Conservation (phyloP, 495 filamentous ascomycete species). For the Neurospora africana region DNA sequence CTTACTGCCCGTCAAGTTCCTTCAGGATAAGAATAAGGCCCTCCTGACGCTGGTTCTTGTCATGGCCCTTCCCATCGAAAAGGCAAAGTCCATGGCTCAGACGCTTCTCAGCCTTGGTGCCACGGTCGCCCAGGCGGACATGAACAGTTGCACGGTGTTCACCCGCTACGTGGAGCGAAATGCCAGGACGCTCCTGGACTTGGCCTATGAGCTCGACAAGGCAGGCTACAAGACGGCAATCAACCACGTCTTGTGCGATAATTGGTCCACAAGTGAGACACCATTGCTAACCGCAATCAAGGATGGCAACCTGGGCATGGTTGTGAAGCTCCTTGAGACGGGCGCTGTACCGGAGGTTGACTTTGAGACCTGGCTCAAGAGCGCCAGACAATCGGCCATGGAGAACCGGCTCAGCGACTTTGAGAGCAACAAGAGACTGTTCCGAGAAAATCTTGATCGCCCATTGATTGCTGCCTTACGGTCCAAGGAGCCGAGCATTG, state of each 20-base stretch:
- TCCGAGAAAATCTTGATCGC: constrained; percentile 35
- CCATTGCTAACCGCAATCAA: constrained; percentile 27
- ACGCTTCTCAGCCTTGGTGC: constrained; percentile 60
- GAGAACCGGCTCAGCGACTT: constrained; percentile 17
- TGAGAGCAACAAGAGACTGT: constrained; percentile 33
- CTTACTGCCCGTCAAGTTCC: constrained; percentile 54
- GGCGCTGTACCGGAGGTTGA: constrained; percentile 31
- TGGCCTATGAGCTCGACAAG: constrained; percentile 47
- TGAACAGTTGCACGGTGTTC: constrained; percentile 46
- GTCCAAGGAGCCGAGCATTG: constrained; percentile 38
- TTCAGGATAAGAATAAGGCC: constrained; percentile 36
- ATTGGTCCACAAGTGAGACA: constrained; percentile 20
- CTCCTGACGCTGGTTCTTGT: constrained; percentile 56
- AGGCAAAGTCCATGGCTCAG: constrained; percentile 48
- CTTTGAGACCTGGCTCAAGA: constrained; percentile 35
- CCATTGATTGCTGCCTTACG: constrained; percentile 49
- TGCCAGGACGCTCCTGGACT: constrained; percentile 43
- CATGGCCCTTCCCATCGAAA: constrained; percentile 45
- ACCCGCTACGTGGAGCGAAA: constrained; percentile 42
- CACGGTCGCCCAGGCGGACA: constrained; percentile 61
- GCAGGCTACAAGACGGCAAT: constrained; percentile 50
- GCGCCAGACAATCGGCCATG: constrained; percentile 22
- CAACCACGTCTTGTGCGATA: constrained; percentile 43
- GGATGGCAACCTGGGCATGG: constrained; percentile 22
- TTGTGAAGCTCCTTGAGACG: constrained; percentile 30